Percentiles rank a stretch among this genome's conserved stretches.
phyloP scores from a whole-genome alignment of 2,329 filamentous ascomycete species.

The Fusarium metavorans region DNA sequence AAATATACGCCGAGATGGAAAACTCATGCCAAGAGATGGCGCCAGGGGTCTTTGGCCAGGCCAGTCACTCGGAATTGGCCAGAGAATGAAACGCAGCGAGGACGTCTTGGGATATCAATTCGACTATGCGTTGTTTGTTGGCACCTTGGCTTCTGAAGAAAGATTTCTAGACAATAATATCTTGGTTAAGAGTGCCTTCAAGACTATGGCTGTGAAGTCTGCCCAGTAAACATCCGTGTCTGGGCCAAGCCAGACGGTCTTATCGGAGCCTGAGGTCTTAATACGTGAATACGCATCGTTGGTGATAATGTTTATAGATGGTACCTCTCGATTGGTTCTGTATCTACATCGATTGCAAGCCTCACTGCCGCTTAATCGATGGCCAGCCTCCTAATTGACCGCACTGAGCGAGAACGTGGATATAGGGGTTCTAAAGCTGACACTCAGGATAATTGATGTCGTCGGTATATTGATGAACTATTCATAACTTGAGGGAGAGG shows the following conservation, averaged over 20 bases:
- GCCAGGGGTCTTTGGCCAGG: background rate
- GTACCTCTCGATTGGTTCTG: background rate
- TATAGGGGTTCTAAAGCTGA: background rate
- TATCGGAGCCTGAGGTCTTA: background rate
- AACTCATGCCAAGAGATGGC: background rate
- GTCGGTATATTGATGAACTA: background rate
- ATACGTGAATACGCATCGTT: too few species aligned
- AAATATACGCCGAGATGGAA: conserved; percentile 15
- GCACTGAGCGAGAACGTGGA: background rate
- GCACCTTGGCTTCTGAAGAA: background rate
- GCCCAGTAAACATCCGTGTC: background rate
- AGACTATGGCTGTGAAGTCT: background rate
- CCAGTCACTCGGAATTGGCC: background rate
- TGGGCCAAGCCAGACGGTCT: background rate
- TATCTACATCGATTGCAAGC: background rate
- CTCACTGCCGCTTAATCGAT: background rate
- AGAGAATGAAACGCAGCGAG: background rate
- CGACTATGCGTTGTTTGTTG: background rate
- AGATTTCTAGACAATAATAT: background rate
- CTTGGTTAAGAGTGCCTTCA: background rate
- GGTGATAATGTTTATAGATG: background rate
- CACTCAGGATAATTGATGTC: background rate
- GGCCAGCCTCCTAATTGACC: background rate
- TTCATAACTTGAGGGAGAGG: background rate
- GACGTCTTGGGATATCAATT: background rate